Evolutionary conservation across 495 filamentous ascomycete species (phyloP), one percentile per base, ranked within the genome.

Genomic region (Hyphodiscus hymeniophilus): DNA sequence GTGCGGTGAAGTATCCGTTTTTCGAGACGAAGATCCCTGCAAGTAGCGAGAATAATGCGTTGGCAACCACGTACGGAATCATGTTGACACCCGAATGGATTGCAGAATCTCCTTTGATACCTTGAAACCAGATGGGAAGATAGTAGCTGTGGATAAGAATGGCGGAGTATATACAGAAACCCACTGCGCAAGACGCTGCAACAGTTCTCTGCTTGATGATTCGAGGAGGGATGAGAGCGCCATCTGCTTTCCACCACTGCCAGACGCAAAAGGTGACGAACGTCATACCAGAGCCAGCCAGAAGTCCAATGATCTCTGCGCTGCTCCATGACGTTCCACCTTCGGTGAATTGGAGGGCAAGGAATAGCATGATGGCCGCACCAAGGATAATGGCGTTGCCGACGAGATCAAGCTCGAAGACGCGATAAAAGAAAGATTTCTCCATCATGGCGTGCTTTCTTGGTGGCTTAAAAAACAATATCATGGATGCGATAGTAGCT

Each of bases 81-180:
- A 81, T 86, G 63, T 78, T 77, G 60, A 94, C 83, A 17, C 89
- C 89, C 0, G 84, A 88, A 30, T 76, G 66, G 11, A 79, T 75
- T 11, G 89, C 83, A 0, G 69, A 68, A 0, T 75, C 77, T 40
- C 73, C 76, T 60, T 89, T 82, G 61, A 95, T 80, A 5, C 86
- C 78, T 58, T 95, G 89, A 71, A 95, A 94, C 83, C 84, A 95
- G 54, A 91, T 83, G 0, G 89, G 88, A 16, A 94, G 64, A 69
- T 84, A 83, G 61, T 81, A 87, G 16, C 81, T 63, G 2, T 79
- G 62, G n/a, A 84, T 64, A 45, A 91, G 77, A 64, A 88, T 86
- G 0, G 73, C 62, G n/a, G 72, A 75, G 20, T 79, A 81, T 7
- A 84, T 49, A 51, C 65, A 69, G 55, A 80, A 70, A 18, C 64